Base-by-base conservation (phyloP, 306 rosid genomes). In the Casuarina equisetifolia region DNA sequence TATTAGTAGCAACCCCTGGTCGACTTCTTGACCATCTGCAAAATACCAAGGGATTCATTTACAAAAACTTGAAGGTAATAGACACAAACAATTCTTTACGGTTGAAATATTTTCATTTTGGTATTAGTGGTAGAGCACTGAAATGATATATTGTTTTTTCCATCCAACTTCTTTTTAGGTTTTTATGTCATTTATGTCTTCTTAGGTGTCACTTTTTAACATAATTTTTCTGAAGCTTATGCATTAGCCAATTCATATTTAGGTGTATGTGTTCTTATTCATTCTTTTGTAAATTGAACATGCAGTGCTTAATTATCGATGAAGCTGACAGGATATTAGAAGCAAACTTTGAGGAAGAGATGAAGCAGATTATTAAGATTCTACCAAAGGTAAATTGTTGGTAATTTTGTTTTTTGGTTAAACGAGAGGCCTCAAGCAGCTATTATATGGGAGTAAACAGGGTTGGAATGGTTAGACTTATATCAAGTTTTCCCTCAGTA, bases 281-380 rank as follows among this genome's bases (percentile, higher is more conserved):
- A 81, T 84, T 77, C 75, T 59, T 61, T 73, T 74, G 38, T 57
- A 82, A 76, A 40, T 25, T 78, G 75, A 39, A 74, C 76, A 79
- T 82, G 80, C 91, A 92, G 99, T 95, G 97, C 78, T 97, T 92
- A 36, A 76, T 92, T 48, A 90, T 92, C 69, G 99, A 95, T 84
- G 99, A 95, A 87, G 99, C 97, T 36, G 97, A 92, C 90, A 91
- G 97, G 92, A 87, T 95, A 86, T 75, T 95, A 88, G 97, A 95
- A 88, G 82, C 92, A 35, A 95, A 95, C 80, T 95, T 95, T 85
- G 97, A 92, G 91, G 97, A 95, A 69, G 99, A 95, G 79, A 95
- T 92, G 97, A 91, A 88, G 80, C 97, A 95, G 85, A 92, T 95
- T 64, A 82, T 95, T 71, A 87, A 84, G 68, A 74, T 91, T 77